A percentile compares a stretch with the other conserved stretches of the same genome.
Evolutionary conservation across 495 filamentous ascomycete species (phyloP).

Genomic region (Hypoxylon perforatum): DNA sequence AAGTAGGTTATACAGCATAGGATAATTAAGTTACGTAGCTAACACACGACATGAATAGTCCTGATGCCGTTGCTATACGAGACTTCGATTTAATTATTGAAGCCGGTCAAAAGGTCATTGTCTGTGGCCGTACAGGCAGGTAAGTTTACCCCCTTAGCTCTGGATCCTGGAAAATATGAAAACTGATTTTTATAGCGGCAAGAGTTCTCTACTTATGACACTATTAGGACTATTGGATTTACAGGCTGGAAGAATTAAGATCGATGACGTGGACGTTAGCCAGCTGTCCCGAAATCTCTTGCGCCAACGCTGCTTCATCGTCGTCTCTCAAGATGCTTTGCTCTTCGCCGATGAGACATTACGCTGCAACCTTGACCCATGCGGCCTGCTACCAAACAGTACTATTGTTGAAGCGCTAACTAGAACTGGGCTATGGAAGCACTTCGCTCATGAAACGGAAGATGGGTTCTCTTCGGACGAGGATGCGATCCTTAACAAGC

Average conservation of each 20-base stretch:
- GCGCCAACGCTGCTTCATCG: conserved; percentile 30
- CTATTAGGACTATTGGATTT: conserved; percentile 50
- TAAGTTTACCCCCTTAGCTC: no score
- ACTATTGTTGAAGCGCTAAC: conserved; percentile 49
- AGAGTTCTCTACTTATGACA: conserved; percentile 40
- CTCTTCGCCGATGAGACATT: conserved; percentile 54
- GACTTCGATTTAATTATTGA: no score
- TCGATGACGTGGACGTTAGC: conserved; percentile 58
- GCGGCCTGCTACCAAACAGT: conserved; percentile 39
- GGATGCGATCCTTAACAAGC: conserved; percentile 7
- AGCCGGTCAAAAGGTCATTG: no score
- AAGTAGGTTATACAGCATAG: no score
- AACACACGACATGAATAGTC: no score
- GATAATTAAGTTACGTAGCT: no score
- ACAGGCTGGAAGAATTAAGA: conserved; percentile 48
- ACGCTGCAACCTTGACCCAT: conserved; percentile 58
- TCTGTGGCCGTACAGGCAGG: no score
- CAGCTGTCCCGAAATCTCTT: conserved; percentile 46
- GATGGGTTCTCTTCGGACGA: background rate
- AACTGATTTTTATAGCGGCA: conserved; percentile 3
- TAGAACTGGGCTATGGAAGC: conserved; percentile 24
- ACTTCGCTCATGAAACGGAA: conserved; percentile 43
- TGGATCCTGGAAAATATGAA: no score
- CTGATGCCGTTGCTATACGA: no score
- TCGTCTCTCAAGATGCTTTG: conserved; percentile 60